These are phyloP conservation scores for Juncus inflexus DNA, from an alignment of 176 grass and related monocot species.

Conservation along the genomic window DNA sequence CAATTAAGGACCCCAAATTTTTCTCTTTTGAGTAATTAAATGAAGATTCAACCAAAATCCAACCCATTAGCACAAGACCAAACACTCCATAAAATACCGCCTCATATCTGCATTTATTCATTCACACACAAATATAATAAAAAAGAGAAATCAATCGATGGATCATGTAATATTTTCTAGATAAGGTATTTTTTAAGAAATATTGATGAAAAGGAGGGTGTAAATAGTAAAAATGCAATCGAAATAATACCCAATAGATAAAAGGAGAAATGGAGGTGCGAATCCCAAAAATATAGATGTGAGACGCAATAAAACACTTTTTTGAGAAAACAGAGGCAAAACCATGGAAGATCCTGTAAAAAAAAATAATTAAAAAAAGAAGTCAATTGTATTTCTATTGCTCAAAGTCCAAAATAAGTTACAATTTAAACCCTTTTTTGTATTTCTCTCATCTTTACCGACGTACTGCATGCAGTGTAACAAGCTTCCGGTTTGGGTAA, in stretches of 20 bases:
- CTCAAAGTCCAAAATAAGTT: neutral
- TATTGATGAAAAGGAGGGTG: slow-evolving; percentile 12
- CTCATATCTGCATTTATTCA: slow-evolving; percentile 66
- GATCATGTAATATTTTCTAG: slow-evolving; percentile 15
- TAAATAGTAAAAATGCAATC: slow-evolving; percentile 21
- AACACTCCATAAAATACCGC: slow-evolving; percentile 91
- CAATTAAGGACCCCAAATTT: slow-evolving; percentile 32
- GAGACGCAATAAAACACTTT: slow-evolving; percentile 78
- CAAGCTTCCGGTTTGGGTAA: no score
- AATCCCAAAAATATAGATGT: slow-evolving; percentile 97
- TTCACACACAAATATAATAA: neutral
- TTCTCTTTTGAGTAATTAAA: slow-evolving; percentile 54
- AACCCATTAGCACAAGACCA: slow-evolving; percentile 75
- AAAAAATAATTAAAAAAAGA: slow-evolving; percentile 27
- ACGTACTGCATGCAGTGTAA: no score
- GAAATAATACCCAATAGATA: slow-evolving; percentile 76
- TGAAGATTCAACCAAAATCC: slow-evolving; percentile 77
- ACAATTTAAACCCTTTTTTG: neutral
- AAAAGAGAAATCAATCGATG: slow-evolving; percentile 5
- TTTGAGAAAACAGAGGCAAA: slow-evolving; percentile 74
- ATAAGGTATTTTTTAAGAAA: neutral
- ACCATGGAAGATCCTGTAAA: slow-evolving; percentile 67
- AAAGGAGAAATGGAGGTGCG: slow-evolving; percentile 85
- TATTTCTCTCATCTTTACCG: no score
- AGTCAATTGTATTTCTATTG: slow-evolving; percentile 18